Evolutionary conservation across 2,329 filamentous ascomycete species (phyloP).

Genomic region (Alternaria sp.): DNA sequence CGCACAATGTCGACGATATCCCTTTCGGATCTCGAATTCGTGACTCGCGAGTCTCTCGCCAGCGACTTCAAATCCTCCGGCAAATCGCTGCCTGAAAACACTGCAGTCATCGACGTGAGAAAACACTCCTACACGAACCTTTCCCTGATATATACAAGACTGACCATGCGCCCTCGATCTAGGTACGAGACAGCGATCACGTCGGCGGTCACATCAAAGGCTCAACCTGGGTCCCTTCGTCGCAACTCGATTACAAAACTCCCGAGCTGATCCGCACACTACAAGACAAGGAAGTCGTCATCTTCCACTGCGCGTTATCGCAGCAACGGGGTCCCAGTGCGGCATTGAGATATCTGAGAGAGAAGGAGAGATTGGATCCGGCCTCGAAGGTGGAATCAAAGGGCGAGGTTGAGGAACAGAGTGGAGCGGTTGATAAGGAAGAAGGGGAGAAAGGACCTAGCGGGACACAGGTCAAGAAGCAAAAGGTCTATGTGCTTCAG

Average conservation of each 20-base stretch:
- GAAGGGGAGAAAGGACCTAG: constrained; percentile 9
- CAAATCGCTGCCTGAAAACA: constrained; percentile 72
- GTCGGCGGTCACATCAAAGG: constrained; percentile 87
- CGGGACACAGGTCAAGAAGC: constrained; percentile 47
- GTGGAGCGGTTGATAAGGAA: constrained; percentile 23
- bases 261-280: constrained; percentile 83
- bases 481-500: constrained; percentile 82
- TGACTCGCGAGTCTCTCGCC: constrained; percentile 71
- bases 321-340: constrained; percentile 89
- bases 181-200: constrained; percentile 90
- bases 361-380: constrained; percentile 63
- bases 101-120: constrained; percentile 52
- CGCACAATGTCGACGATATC: constrained; percentile 49
- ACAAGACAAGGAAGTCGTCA: constrained; percentile 77
- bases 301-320: constrained; percentile 93
- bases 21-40: constrained; percentile 70
- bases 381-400: constrained; percentile 21
- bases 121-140: constrained; percentile 55
- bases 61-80: constrained; percentile 54
- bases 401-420: constrained; percentile 23
- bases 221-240: constrained; percentile 76
- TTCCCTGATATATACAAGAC: constrained; percentile 9
- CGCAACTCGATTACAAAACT: constrained; percentile 74
- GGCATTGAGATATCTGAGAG: constrained; percentile 78
- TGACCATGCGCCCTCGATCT: constrained; percentile 76